phyloP scores from a whole-genome alignment of 2,329 filamentous ascomycete genomes.

The Aspergillus fumigatiaffinis region DNA sequence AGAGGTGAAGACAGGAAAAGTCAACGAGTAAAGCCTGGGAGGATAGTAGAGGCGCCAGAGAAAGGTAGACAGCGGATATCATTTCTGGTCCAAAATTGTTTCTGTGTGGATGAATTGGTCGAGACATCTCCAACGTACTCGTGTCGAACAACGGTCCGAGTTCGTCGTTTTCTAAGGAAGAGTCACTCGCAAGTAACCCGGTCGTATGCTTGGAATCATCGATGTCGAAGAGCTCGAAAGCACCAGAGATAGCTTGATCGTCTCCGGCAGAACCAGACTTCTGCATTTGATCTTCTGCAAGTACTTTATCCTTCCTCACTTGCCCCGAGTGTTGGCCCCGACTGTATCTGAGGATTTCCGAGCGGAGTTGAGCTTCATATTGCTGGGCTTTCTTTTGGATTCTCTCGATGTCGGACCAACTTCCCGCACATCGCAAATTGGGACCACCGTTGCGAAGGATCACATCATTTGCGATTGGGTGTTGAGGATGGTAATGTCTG shows the following conservation, averaged over 20 bases:
- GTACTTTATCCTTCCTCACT: neutral
- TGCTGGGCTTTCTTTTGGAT: slow-evolving; percentile 58
- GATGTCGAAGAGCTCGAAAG: slow-evolving; percentile 35
- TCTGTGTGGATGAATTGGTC: slow-evolving; percentile 4
- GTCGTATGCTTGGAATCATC: slow-evolving; percentile 24
- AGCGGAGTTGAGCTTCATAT: slow-evolving; percentile 34
- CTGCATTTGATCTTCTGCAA: neutral
- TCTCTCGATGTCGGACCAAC: slow-evolving; percentile 64
- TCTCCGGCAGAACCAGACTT: neutral
- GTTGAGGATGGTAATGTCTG: slow-evolving; percentile 64
- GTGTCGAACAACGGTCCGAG: slow-evolving; percentile 27
- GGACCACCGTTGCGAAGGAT: slow-evolving; percentile 50
- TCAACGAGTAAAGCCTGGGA: slow-evolving; percentile 76
- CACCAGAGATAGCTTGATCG: slow-evolving; percentile 12
- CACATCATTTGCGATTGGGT: slow-evolving; percentile 59
- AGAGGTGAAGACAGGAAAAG: slow-evolving; percentile 67
- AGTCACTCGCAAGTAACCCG: slow-evolving; percentile 20
- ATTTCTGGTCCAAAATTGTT: slow-evolving; percentile 38
- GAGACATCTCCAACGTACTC: slow-evolving; percentile 12
- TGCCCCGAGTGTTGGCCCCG: slow-evolving; percentile 23
- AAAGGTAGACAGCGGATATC: slow-evolving; percentile 58
- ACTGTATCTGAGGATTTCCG: slow-evolving; percentile 38
- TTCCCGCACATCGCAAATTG: slow-evolving; percentile 63
- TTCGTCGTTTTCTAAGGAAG: slow-evolving; percentile 24
- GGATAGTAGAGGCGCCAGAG: slow-evolving; percentile 68